These are phyloP conservation scores for Aplosporella prunicola DNA, from an alignment of 2,329 filamentous ascomycete species.

Conservation along the genomic window DNA sequence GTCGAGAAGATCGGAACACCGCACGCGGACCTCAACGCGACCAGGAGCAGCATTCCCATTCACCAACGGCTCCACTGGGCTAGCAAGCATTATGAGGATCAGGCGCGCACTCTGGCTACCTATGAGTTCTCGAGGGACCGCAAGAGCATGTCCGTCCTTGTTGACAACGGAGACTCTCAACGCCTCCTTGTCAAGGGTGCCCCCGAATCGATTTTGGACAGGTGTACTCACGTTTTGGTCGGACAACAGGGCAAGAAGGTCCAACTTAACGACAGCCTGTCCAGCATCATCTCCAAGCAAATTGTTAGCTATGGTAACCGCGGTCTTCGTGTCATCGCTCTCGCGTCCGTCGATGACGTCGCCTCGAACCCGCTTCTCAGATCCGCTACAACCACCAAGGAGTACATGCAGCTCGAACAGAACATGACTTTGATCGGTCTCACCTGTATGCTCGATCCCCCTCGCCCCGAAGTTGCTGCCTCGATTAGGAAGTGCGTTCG, in stretches of 20 bases:
- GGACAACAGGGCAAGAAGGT: constrained; percentile 73
- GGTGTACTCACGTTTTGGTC: constrained; percentile 73
- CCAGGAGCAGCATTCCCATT: constrained; percentile 37
- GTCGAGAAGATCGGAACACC: constrained; percentile 91
- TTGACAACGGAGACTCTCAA: constrained; percentile 58
- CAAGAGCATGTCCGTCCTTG: constrained; percentile 98
- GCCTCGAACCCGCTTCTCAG: constrained; percentile 58
- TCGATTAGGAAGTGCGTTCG: constrained; percentile 85
- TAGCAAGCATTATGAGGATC: constrained; percentile 74
- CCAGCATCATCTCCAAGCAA: constrained; percentile 63
- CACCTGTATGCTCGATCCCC: constrained; percentile 93
- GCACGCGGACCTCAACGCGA: constrained; percentile 50
- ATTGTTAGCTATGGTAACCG: constrained; percentile 83
- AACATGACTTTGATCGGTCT: constrained; percentile 90
- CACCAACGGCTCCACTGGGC: constrained; percentile 65
- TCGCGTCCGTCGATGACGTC: constrained; percentile 75
- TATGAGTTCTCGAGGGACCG: constrained; percentile 96
- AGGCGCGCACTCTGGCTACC: constrained; percentile 66
- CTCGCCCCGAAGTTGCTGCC: constrained; percentile 77
- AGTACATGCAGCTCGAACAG: constrained; percentile 84
- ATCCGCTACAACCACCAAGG: constrained; percentile 68
- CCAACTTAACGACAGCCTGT: constrained; percentile 58
- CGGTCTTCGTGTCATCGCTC: constrained; percentile 87
- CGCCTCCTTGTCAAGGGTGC: constrained; percentile 93
- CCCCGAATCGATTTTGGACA: constrained; percentile 86